phyloP scores from a whole-genome alignment of 148 eudicot genomes.

The Silene uniflora region DNA sequence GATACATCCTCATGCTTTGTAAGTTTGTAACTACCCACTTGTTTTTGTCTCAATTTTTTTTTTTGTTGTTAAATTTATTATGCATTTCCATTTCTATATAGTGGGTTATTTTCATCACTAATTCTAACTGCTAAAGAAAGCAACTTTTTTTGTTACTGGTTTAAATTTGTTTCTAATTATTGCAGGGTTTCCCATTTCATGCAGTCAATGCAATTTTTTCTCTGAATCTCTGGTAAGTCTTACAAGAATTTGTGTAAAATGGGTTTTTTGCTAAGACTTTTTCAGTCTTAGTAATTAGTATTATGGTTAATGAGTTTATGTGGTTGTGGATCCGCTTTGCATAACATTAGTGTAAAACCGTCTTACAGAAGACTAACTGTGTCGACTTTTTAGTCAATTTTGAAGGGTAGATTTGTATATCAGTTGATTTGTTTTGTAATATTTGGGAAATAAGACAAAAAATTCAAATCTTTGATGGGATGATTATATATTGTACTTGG shows the following conservation, averaged over 20 bases:
- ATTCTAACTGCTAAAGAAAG: slow-evolving; percentile 20
- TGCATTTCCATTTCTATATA: background rate
- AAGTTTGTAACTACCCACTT: slow-evolving; percentile 19
- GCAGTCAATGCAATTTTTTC: slow-evolving; percentile 1
- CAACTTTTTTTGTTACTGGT: background rate
- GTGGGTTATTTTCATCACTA: background rate
- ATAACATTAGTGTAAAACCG: no score
- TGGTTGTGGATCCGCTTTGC: no score
- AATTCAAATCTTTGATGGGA: background rate
- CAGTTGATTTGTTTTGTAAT: background rate
- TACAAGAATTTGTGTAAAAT: no score
- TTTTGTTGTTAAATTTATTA: background rate
- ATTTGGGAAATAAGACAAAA: background rate
- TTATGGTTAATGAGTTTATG: no score
- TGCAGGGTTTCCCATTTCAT: slow-evolving; percentile 15
- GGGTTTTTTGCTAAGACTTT: no score
- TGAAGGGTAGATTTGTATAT: background rate
- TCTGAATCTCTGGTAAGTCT: slow-evolving; percentile 12
- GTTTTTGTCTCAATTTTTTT: background rate
- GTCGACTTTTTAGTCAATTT: background rate
- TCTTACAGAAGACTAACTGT: no score
- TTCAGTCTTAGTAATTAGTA: no score
- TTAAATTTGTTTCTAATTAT: background rate
- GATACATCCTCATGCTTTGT: slow-evolving; percentile 4
- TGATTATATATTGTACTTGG: background rate